Conservation (phyloP, 202 grass and related monocot genomes). For the Setaria viridis region DNA sequence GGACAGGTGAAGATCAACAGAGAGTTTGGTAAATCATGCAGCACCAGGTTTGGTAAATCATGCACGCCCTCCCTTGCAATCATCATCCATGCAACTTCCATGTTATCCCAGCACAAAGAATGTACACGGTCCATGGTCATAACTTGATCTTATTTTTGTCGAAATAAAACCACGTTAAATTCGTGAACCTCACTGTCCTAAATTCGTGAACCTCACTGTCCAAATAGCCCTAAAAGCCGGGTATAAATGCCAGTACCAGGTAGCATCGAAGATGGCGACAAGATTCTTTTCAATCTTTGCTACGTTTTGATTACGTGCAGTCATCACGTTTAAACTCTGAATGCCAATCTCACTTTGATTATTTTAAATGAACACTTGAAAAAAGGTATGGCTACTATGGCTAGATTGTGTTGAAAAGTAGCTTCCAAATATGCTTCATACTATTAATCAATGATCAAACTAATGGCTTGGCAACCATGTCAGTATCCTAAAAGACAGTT, state of each 20-base stretch:
- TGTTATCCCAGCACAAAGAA: too few species aligned
- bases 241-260: neutral
- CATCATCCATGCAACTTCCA: too few species aligned
- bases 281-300: too few species aligned
- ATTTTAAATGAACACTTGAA: neutral
- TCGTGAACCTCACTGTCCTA: too few species aligned
- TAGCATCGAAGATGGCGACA: neutral
- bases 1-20: neutral
- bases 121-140: too few species aligned
- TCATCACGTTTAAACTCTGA: neutral
- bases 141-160: too few species aligned
- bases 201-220: too few species aligned
- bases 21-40: neutral
- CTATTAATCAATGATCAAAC: neutral
- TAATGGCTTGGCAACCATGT: neutral
- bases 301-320: neutral
- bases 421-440: neutral
- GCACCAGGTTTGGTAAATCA: too few species aligned
- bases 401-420: neutral
- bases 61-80: too few species aligned
- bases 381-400: neutral
- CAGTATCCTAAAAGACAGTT: neutral
- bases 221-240: too few species aligned
- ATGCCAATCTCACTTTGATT: neutral
- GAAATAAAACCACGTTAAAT: too few species aligned